Base-by-base conservation (phyloP, 1,284 basidiomycete species). In the Pseudozyma flocculosa region DNA sequence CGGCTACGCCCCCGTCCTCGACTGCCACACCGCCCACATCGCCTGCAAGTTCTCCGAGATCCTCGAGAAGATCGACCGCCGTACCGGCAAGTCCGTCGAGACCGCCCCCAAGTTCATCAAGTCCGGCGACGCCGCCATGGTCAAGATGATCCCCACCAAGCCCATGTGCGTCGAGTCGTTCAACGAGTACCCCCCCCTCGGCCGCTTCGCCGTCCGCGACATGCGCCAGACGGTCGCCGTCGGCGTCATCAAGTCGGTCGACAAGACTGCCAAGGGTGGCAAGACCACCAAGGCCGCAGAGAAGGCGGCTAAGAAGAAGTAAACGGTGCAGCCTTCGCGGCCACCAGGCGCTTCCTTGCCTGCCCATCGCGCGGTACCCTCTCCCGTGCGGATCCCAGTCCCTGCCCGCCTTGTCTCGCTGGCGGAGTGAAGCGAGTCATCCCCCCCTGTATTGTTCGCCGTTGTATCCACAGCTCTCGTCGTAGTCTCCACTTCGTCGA, bases 1-100 rank as follows among this genome's bases (percentile, higher is more conserved):
- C 76, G 92, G 92, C 73, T 94, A 95, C 81, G 91, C 94, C 50
- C 94, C 94, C 59, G 94, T 99, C 61, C 88, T 99, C 75, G 94
- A 99, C 85, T 99, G 94, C 84, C 94, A 99, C 88, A 98, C 94
- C 69, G 92, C 94, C 80, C 94, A 96, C 87, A 98, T 98, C 81
- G 95, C 95, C 71, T 98, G 95, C 90, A 96, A 96, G 84, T 98
- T 98, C 83, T 85, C 91, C 72, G 92, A 94, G 81, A 87, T 96
- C 81, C 84, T 92, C 78, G 91, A 96, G 86, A 97, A 98, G 88
- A 97, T 98, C 81, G 94, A 98, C 84, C 70, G 75, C 54, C 92
- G 95, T 80, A 89, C 89, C 79, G 93, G 93, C 82, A 95, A 95
- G 85, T 84, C 85, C 50, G 84, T 94, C 59, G 92, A 98, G 83